phyloP scores from a whole-genome alignment of 768 basidiomycete species.

The Lactarius trivialis region DNA sequence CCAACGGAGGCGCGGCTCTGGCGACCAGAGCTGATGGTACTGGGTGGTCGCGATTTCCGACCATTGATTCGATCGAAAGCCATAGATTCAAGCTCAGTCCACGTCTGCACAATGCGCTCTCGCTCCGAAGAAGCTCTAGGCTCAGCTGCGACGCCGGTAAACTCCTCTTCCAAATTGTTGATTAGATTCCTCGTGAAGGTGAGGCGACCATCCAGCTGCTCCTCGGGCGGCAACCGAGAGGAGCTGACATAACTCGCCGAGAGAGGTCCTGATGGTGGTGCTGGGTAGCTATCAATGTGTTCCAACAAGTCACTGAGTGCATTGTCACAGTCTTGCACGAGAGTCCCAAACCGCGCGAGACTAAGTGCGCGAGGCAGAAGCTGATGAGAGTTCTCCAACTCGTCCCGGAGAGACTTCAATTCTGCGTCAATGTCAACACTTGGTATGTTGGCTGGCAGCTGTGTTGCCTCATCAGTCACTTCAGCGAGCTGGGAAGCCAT shows the following conservation, averaged over 20 bases:
- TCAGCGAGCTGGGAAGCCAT: conserved; percentile 42
- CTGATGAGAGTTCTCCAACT: conserved; percentile 46
- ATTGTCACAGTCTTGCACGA: conserved; percentile 56
- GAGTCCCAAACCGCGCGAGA: conserved; percentile 48
- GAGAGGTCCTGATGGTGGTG: conserved; percentile 44
- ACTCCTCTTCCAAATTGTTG: conserved; percentile 39
- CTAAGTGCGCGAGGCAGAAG: conserved; percentile 46
- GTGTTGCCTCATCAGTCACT: conserved; percentile 40
- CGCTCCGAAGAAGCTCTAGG: conserved; percentile 52
- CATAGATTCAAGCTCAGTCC: conserved; percentile 80
- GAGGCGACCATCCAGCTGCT: conserved; percentile 58
- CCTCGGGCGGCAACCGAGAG: conserved; percentile 46
- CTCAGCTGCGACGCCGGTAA: conserved; percentile 47
- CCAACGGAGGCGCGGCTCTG: conserved; percentile 46
- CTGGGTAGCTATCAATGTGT: conserved; percentile 80
- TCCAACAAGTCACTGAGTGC: conserved; percentile 79
- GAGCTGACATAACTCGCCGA: conserved; percentile 44
- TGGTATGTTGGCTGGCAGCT: conserved; percentile 38
- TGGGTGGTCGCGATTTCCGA: conserved; percentile 57
- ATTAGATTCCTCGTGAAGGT: conserved; percentile 54
- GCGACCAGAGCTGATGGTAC: conserved; percentile 58
- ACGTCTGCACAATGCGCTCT: conserved; percentile 68
- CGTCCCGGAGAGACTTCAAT: conserved; percentile 51
- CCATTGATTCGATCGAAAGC: conserved; percentile 56
- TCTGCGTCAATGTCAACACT: conserved; percentile 47